Percentiles rank a stretch among this genome's conserved stretches.
Conservation (phyloP, 2,329 filamentous ascomycete genomes). For the Colletotrichum filicis region DNA sequence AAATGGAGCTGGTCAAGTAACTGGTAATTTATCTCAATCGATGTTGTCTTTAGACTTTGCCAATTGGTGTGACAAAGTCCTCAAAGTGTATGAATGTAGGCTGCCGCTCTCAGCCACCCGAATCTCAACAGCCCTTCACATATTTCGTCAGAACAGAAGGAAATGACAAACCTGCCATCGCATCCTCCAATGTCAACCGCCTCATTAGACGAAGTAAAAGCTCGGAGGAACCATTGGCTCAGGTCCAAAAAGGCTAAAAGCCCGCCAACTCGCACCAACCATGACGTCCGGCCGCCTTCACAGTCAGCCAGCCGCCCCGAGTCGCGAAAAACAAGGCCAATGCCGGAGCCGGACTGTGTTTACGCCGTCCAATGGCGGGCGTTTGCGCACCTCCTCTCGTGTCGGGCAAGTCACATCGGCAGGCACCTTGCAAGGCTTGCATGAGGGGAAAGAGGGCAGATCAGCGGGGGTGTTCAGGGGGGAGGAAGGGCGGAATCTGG, state of each 20-base stretch:
- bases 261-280: constrained; percentile 1
- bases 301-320: background rate
- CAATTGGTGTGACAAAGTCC: background rate
- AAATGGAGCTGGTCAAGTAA: no score
- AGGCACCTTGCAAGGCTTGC: constrained; percentile 25
- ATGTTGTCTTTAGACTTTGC: background rate
- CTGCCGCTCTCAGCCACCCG: background rate
- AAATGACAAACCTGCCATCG: background rate
- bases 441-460: constrained; percentile 20
- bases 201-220: background rate
- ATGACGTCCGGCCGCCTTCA: constrained; percentile 1
- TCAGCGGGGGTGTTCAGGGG: constrained; percentile 17
- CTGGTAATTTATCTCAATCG: no score
- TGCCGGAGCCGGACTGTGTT: background rate
- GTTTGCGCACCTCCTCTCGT: background rate
- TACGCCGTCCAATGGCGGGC: constrained; percentile 2
- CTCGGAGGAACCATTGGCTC: constrained; percentile 18
- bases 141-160: background rate
- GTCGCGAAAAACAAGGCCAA: background rate
- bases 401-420: constrained; percentile 6
- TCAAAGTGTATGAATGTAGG: background rate
- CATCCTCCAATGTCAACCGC: background rate
- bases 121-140: background rate
- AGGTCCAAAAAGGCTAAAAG: constrained; percentile 5
- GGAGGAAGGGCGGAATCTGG: constrained; percentile 1